Conservation (phyloP, 768 basidiomycete genomes). For the Naganishia antarctica region DNA sequence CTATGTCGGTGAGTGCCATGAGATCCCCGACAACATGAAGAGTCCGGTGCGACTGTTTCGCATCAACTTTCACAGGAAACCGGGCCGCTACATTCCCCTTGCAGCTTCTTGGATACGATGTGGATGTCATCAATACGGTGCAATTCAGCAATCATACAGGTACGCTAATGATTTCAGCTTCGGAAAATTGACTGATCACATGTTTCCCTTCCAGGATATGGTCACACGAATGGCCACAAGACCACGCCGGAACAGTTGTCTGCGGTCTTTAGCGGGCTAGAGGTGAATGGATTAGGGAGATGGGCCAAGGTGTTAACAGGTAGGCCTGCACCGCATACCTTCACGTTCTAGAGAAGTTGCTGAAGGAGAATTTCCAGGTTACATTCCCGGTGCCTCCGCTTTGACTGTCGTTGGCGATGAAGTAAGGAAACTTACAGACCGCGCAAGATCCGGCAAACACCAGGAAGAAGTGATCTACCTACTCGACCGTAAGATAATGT, state of each 20-base stretch:
- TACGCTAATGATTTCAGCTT: slow-evolving; percentile 42
- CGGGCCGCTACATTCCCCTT: slow-evolving; percentile 61
- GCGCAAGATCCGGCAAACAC: slow-evolving; percentile 53
- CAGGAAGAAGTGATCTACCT: slow-evolving; percentile 68
- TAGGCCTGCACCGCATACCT: slow-evolving; percentile 39
- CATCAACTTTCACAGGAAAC: slow-evolving; percentile 48
- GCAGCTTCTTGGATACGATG: slow-evolving; percentile 76
- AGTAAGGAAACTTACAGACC: slow-evolving; percentile 58
- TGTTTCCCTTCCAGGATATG: slow-evolving; percentile 62
- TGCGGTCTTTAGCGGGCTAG: slow-evolving; percentile 67
- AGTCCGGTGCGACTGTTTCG: too few species aligned
- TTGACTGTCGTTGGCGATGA: slow-evolving; percentile 63
- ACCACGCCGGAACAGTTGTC: slow-evolving; percentile 72
- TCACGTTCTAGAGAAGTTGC: neutral
- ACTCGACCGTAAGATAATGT: slow-evolving; percentile 68
- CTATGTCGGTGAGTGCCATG: slow-evolving; percentile 64
- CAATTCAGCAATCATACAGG: slow-evolving; percentile 94
- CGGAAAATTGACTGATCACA: neutral
- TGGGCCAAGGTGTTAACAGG: slow-evolving; percentile 76
- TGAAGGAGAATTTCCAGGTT: slow-evolving; percentile 56
- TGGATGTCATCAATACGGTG: slow-evolving; percentile 91
- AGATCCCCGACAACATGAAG: neutral
- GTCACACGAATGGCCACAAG: slow-evolving; percentile 70
- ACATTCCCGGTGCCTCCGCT: slow-evolving; percentile 78
- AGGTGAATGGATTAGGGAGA: slow-evolving; percentile 66